Conservation (phyloP, 2,329 filamentous ascomycete genomes). For the Tolypocladium guangdongense region DNA sequence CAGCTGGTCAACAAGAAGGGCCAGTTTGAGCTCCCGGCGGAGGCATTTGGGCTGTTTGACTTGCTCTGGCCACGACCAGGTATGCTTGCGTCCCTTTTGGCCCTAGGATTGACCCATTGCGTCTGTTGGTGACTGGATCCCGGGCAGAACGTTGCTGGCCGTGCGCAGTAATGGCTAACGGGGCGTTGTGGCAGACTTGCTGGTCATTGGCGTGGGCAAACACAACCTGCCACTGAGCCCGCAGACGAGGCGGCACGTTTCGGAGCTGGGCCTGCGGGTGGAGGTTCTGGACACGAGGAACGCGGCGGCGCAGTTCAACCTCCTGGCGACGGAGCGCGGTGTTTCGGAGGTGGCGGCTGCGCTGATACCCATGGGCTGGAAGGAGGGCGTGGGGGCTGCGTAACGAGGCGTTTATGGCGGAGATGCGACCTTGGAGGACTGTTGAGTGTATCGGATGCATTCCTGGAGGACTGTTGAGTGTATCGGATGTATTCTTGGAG, state of each 20-base stretch:
- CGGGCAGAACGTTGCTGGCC: background rate
- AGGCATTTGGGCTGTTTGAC: constrained; percentile 64
- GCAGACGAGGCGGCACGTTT: constrained; percentile 60
- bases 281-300: constrained; percentile 90
- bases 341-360: constrained; percentile 78
- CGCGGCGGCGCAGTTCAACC: constrained; percentile 86
- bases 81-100: constrained; percentile 29
- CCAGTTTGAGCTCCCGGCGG: constrained; percentile 64
- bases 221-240: constrained; percentile 67
- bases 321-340: constrained; percentile 88
- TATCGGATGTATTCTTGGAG: background rate
- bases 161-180: background rate
- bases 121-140: background rate
- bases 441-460: too few species aligned
- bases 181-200: constrained; percentile 47
- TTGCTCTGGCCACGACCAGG: constrained; percentile 82
- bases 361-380: constrained; percentile 78
- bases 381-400: constrained; percentile 40
- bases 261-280: constrained; percentile 68
- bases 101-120: background rate
- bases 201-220: constrained; percentile 80
- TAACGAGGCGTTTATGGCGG: constrained; percentile 1
- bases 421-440: background rate
- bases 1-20: constrained; percentile 62
- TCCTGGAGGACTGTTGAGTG: too few species aligned